Evolutionary conservation across 192 early-diverging fungal species (phyloP).

Genomic region (Mortierella alpina): DNA sequence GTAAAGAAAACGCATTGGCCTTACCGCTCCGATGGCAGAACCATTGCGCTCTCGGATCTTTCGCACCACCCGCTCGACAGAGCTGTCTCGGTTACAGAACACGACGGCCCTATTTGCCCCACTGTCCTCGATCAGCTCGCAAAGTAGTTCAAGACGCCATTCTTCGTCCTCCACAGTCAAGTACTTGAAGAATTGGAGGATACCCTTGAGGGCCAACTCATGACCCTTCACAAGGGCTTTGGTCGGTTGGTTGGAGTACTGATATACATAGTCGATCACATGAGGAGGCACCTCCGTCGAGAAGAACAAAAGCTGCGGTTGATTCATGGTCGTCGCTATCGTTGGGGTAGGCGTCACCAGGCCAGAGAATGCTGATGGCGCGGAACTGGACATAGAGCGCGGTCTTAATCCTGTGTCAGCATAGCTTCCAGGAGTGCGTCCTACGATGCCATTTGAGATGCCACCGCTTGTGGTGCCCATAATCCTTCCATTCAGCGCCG

Average conservation of each 20-base stretch:
- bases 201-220: conserved; percentile 45
- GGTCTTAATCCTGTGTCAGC: conserved; percentile 8
- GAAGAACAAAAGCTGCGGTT: conserved; percentile 43
- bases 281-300: conserved; percentile 40
- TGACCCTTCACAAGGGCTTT: conserved; percentile 47
- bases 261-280: conserved; percentile 40
- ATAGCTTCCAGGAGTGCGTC: conserved; percentile 16
- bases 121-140: conserved; percentile 44
- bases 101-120: conserved; percentile 34
- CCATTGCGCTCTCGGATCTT: conserved; percentile 42
- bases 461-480: conserved; percentile 1
- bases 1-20: background rate
- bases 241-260: conserved; percentile 48
- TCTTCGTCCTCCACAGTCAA: conserved; percentile 44
- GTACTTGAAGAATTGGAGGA: conserved; percentile 51
- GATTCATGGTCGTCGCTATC: background rate
- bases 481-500: conserved; percentile 37
- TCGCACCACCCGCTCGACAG: conserved; percentile 37
- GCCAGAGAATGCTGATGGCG: background rate
- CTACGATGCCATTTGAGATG: background rate
- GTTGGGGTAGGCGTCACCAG: background rate
- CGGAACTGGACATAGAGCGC: conserved; percentile 8
- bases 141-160: conserved; percentile 36
- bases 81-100: conserved; percentile 39
- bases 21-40: conserved; percentile 33